These are phyloP conservation scores for Phytophthora brassicae DNA, from an alignment of 352 stramenopile genomes.

Conservation along the genomic window DNA sequence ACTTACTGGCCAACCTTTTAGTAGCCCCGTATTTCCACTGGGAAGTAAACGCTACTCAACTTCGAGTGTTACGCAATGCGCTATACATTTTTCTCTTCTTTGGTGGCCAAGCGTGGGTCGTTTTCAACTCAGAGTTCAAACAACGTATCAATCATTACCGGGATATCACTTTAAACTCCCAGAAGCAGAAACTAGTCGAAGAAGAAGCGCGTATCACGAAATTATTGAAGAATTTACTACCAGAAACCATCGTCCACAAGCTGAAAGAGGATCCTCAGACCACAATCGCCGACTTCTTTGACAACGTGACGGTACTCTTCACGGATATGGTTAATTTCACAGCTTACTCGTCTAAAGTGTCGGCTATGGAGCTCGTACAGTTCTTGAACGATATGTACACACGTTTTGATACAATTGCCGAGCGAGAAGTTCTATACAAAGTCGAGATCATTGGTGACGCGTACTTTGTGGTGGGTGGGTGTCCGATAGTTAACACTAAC, in stretches of 20 bases:
- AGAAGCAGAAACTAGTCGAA: conserved; percentile 84
- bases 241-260: conserved; percentile 85
- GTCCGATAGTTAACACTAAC: conserved; percentile 57
- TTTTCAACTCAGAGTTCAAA: conserved; percentile 87
- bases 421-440: conserved; percentile 89
- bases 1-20: conserved; percentile 63
- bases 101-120: conserved; percentile 71
- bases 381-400: conserved; percentile 91
- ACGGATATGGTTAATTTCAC: conserved; percentile 89
- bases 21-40: conserved; percentile 48
- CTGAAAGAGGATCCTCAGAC: conserved; percentile 76
- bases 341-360: conserved; percentile 78
- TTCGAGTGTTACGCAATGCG: conserved; percentile 62
- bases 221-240: conserved; percentile 74
- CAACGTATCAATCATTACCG: conserved; percentile 88
- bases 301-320: conserved; percentile 86
- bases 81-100: conserved; percentile 88
- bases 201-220: conserved; percentile 82
- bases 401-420: conserved; percentile 81
- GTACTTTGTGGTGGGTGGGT: conserved; percentile 83
- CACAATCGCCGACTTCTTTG: conserved; percentile 84
- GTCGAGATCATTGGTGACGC: conserved; percentile 90
- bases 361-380: conserved; percentile 84
- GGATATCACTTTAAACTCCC: conserved; percentile 78
- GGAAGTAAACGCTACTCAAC: conserved; percentile 45